Evolutionary conservation across 495 filamentous ascomycete genomes (phyloP).

Genomic region (Evernia prunastri): DNA sequence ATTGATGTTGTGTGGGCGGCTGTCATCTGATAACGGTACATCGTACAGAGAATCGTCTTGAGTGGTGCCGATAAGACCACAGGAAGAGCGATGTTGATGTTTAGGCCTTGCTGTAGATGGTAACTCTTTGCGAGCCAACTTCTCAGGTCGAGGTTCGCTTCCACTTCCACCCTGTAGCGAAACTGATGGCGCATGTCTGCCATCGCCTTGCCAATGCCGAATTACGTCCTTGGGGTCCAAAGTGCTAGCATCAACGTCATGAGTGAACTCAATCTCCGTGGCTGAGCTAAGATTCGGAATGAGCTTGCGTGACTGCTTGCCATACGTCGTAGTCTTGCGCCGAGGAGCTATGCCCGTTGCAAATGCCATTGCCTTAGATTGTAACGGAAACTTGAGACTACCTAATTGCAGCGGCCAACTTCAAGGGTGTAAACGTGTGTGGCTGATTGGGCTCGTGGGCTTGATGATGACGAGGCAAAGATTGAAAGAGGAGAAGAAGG

Average conservation of each 20-base stretch:
- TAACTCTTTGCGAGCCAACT: not conserved
- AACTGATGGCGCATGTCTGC: not conserved
- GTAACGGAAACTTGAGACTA: not conserved
- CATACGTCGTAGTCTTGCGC: constrained; percentile 46
- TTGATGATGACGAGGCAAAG: not conserved
- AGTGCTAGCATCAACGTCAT: constrained; percentile 1
- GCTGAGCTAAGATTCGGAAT: not conserved
- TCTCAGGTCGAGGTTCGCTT: not conserved
- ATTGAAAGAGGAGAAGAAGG: not conserved
- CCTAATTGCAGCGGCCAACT: not conserved
- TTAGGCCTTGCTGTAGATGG: not conserved
- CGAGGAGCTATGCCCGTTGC: constrained; percentile 24
- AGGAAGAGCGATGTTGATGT: constrained; percentile 3
- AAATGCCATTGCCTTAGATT: not conserved
- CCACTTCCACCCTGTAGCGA: not conserved
- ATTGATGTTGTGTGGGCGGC: constrained; percentile 3
- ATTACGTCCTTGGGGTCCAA: not conserved
- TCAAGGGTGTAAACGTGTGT: not conserved
- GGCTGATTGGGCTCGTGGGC: not conserved
- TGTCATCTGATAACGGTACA: constrained; percentile 39
- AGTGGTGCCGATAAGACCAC: not conserved
- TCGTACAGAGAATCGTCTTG: constrained; percentile 29
- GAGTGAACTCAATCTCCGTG: constrained; percentile 7
- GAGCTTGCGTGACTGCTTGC: constrained; percentile 35
- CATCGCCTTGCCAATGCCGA: constrained; percentile 1